Evolutionary conservation across 2,329 filamentous ascomycete genomes (phyloP), one percentile per base, ranked within the genome.

Genomic region (Sporothrix euskadiensis): DNA sequence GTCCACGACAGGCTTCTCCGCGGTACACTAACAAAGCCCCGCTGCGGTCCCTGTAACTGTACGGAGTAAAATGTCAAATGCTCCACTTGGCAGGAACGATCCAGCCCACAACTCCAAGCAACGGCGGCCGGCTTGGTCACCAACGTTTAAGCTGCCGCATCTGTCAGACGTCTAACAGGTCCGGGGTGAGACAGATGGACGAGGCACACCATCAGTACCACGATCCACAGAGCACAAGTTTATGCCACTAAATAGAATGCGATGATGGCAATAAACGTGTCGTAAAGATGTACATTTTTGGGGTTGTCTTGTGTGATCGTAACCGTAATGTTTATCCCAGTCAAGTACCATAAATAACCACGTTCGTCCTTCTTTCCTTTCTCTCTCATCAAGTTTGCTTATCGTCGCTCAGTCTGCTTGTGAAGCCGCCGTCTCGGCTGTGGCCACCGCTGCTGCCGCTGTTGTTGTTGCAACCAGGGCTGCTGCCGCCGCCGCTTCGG

Each of bases 401-500:
- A 4, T 16, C 35, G 6, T 10, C 4, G 1, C 47, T 61, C 35
- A 41, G 44, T 39, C 16, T 30, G 35, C 35, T 19, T 26, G 12
- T 3, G 30, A 26, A 1, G 41, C 63, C 8, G 65, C 68, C 35
- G 49, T 44, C n/a, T 39, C 52, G 73, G 59, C 59, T n/a, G n/a
- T 44, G 4, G 59, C 59, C 35, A 63, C 59, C 14, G n/a, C 59
- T 9, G 39, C 61, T 2, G 39, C 61, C 61, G 39, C 22, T 3
- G 61, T 16, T 14, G 61, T 44, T 30, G 61, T 66, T 47, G 61
- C 61, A 2, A 66, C 39, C n/a, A 66, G 39, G 5, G 61, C 61
- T 22, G 61, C 68, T 0, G 52, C 69, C 6, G 66, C 73, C 12
- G 54, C 69, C 3, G 69, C 54, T 73, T 82, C 79, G 0, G 85